Evolutionary conservation across 2,329 filamentous ascomycete species (phyloP).

Genomic region (Penicillium sp.): DNA sequence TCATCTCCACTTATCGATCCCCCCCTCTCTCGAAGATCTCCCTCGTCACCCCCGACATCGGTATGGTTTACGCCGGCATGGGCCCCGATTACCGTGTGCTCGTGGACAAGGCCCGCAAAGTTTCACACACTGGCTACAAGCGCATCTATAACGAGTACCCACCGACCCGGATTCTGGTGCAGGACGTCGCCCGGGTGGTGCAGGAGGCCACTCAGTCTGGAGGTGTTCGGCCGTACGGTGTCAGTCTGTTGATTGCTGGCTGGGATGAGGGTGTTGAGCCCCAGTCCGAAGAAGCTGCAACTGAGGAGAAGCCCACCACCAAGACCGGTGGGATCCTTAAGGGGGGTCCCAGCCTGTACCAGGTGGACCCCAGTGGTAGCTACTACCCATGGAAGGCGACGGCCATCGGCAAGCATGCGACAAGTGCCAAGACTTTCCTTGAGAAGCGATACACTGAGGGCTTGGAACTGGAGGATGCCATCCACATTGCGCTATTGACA

Average conservation of each 20-base stretch:
- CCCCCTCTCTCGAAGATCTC: slow-evolving; percentile 92
- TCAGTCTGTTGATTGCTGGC: slow-evolving; percentile 90
- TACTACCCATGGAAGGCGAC: slow-evolving; percentile 99
- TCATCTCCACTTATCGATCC: slow-evolving; percentile 96
- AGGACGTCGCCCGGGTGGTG: slow-evolving; percentile 96
- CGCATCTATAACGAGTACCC: slow-evolving; percentile 99
- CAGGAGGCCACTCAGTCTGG: slow-evolving; percentile 98
- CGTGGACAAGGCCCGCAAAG: slow-evolving; percentile 96
- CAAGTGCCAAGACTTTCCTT: slow-evolving; percentile 96
- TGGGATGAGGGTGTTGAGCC: slow-evolving; percentile 98
- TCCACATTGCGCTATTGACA: slow-evolving; percentile 95
- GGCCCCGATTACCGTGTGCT: slow-evolving; percentile 97
- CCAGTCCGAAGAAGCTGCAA: slow-evolving; percentile 58
- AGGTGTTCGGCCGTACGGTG: slow-evolving; percentile 94
- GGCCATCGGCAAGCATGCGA: slow-evolving; percentile 97
- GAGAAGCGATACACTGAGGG: slow-evolving; percentile 99
- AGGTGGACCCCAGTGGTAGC: slow-evolving; percentile 97
- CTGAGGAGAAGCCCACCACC: slow-evolving; percentile 67
- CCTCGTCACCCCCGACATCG: slow-evolving; percentile 97
- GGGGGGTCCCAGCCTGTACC: slow-evolving; percentile 95
- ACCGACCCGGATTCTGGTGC: slow-evolving; percentile 97
- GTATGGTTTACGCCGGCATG: slow-evolving; percentile 99
- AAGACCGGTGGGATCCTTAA: slow-evolving; percentile 97
- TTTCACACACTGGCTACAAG: slow-evolving; percentile 98
- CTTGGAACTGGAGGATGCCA: slow-evolving; percentile 93